Base-by-base conservation (phyloP, 495 filamentous ascomycete species). In the Hypoxylon lienhwacheense region DNA sequence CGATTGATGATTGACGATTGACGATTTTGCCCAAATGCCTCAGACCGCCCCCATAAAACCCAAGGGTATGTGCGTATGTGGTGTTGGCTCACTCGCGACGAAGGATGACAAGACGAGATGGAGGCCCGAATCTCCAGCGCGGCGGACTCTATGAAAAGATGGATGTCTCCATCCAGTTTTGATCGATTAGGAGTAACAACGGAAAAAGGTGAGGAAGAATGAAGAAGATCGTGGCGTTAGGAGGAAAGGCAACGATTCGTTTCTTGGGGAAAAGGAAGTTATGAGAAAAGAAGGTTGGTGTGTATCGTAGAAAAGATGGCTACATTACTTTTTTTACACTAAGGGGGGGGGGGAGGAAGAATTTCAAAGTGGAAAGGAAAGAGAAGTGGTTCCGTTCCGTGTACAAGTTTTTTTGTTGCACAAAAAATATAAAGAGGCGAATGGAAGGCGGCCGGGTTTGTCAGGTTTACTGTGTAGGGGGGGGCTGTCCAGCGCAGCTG, bases 41-140 rank as follows among this genome's bases (percentile, higher is more conserved):
- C 61, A 64, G 50, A 62, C 58, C 47, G 59, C 58, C 53, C 47
- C 36, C 35, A 1, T 7, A 29, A 32, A 26, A 11, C 43, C 19
- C 44, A 33, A 47, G n/a, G 19, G 50, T 25, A 45, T 45, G 10
- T 31, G 36, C 26, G 31, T 39, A 45, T 25, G 26, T 16, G 3
- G 26, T 31, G 28, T 29, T 50, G 31, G 34, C 20, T 52, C 29
- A 17, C 41, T 47, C 33, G 42, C 34, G 34, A 33, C 26, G 33
- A 21, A 47, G 15, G 42, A 47, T 45, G 53, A 37, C n/a, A 53
- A 51, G 57, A 48, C 21, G 47, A 60, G 55, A 61, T 55, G 65
- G 65, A 67, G 65, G 65, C 65, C 65, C 65, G 65, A 64, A 67
- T 67, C 65, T 67, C 65, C 65, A 67, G 62, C 65, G 59, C 65